phyloP scores from a whole-genome alignment of 2,329 filamentous ascomycete genomes.

The Trichophyton mentagrophytes region DNA sequence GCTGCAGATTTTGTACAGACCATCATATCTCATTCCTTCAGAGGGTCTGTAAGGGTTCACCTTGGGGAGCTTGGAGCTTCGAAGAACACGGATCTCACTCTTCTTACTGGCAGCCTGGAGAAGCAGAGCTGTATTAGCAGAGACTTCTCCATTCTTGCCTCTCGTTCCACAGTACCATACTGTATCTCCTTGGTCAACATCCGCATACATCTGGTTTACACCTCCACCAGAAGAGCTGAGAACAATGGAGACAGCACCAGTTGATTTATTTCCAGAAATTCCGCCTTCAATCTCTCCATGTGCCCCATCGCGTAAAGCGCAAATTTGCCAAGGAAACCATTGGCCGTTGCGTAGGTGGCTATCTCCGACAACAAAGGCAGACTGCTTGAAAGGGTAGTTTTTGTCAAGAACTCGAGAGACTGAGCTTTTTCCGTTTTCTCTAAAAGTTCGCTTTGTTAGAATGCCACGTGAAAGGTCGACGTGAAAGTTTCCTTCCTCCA shows the following conservation, averaged over 20 bases:
- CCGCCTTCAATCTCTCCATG: conserved; percentile 19
- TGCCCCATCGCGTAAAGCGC: conserved; percentile 18
- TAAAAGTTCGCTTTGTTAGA: neutral
- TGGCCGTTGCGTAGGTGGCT: conserved; percentile 18
- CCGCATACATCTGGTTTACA: conserved; percentile 29
- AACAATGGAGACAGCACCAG: conserved; percentile 45
- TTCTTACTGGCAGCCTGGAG: conserved; percentile 28
- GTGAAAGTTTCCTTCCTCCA: conserved; percentile 11
- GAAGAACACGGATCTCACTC: conserved; percentile 39
- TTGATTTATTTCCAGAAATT: conserved; percentile 36
- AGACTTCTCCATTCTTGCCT: conserved; percentile 21
- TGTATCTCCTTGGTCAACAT: conserved; percentile 38
- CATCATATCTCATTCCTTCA: conserved; percentile 45
- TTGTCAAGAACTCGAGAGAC: conserved; percentile 10
- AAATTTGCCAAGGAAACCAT: conserved; percentile 16
- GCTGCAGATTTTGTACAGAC: conserved; percentile 38
- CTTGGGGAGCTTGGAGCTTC: conserved; percentile 27
- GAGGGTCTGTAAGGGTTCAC: conserved; percentile 33
- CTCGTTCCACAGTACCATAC: conserved; percentile 43
- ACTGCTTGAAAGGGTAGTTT: conserved; percentile 5
- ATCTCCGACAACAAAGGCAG: conserved; percentile 9
- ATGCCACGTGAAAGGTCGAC: conserved; percentile 10
- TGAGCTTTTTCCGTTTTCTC: neutral
- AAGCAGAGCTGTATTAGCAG: conserved; percentile 30
- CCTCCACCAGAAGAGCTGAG: conserved; percentile 23